Base-by-base conservation (phyloP, 2,329 filamentous ascomycete species). In the Aspergillus fumigatus region DNA sequence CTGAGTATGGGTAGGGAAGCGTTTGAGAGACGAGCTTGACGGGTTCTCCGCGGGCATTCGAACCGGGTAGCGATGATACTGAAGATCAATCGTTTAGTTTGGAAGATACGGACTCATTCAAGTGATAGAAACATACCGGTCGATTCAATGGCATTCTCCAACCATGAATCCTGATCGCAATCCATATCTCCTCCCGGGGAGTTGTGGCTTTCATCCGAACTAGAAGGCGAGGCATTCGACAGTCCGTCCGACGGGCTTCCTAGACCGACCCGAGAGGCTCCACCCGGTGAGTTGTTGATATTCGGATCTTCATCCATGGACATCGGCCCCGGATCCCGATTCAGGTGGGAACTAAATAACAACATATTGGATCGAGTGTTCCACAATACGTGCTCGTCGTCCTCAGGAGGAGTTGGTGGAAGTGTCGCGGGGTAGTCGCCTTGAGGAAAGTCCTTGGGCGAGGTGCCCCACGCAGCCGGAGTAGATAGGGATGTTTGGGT, bases 11-110 rank as follows among this genome's bases (percentile, higher is more conserved):
- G 61, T 78, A 84, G 17, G 83, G 83, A 10, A 86, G 74, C 19
- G 83, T 84, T 63, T 87, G 84, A 14, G 83, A 85, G 21, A 86
- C 77, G 35, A 86, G 77, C 62, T 81, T 82, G 51, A 86, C 73
- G 21, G 79, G 76, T 59, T 77, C 73, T n/a, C 67, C 66, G 54
- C 65, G 69, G 32, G 61, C 62, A 51, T 72, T 74, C 1, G 73
- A 71, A n/a, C 68, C 61, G 3, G 65, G 65, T n/a, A 73, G 69
- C 41, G 68, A 77, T 57, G 79, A 73, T 3, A 71, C 75, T 70
- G 41, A 23, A 3, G 11, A 6, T 3, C 21, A 25, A 23, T 14
- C 2, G 8, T 2, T 23, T 11, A 47, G 43, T 47, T 26, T 7
- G 6, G 14, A 47, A 25, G 5, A n/a, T 6, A 4, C 1, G n/a